A percentile compares a stretch with the other conserved stretches of the same genome.
Conservation (phyloP, 2,329 filamentous ascomycete genomes). For the Penicillium nordicum region DNA sequence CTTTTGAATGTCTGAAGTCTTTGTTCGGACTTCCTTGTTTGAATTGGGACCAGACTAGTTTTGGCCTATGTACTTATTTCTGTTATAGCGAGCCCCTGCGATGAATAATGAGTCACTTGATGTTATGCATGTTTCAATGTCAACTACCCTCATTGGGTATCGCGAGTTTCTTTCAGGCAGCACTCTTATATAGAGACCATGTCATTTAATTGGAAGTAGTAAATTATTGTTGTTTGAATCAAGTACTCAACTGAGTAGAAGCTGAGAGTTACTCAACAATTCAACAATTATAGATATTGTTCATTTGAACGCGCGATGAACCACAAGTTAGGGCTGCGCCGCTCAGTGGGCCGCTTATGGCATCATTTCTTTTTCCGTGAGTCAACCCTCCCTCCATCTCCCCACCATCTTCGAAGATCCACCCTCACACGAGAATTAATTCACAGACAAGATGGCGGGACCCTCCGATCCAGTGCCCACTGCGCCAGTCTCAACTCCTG, state of each 20-base stretch:
- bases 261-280: background rate
- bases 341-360: constrained; percentile 31
- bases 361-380: constrained; percentile 34
- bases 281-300: background rate
- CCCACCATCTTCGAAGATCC: constrained; percentile 27
- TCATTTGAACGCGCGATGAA: background rate
- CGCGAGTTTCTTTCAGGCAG: constrained; percentile 3
- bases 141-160: constrained; percentile 1
- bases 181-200: background rate
- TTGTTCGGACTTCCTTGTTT: constrained; percentile 12
- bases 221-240: background rate
- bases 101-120: constrained; percentile 25
- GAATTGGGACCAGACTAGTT: constrained; percentile 5
- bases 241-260: background rate
- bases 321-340: constrained; percentile 26
- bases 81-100: constrained; percentile 20
- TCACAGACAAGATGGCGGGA: constrained; percentile 27
- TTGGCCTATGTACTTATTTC: constrained; percentile 9
- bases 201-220: background rate
- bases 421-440: constrained; percentile 20
- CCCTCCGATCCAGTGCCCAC: constrained; percentile 22
- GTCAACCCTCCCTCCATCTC: constrained; percentile 27
- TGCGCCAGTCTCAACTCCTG: constrained; percentile 14
- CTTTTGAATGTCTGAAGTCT: background rate
- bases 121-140: constrained; percentile 17